Evolutionary conservation across 306 rosid species (phyloP).

Genomic region (Cucumis sativus): Cucumber_9930_V3 NC_026655.2:18529001-18529500

Average conservation of each 20-base stretch:
- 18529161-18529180: neutral
- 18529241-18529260: neutral
- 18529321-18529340: neutral
- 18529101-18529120: neutral
- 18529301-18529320: neutral
- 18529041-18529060: neutral
- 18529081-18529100: neutral
- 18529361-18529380: neutral
- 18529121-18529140: neutral
- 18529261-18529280: neutral
- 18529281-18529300: neutral
- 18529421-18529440: neutral
- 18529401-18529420: neutral
- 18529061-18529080: neutral
- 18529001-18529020: neutral
- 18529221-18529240: neutral
- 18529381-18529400: neutral
- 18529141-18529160: neutral
- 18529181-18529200: neutral
- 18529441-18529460: constrained; percentile 13
- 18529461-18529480: constrained; percentile 15
- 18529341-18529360: neutral
- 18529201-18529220: neutral
- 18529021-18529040: neutral
- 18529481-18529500: constrained; percentile 96